These are phyloP conservation scores for Raphanus raphanistrum DNA, from an alignment of 345 rosid species.

Conservation along the genomic window DNA sequence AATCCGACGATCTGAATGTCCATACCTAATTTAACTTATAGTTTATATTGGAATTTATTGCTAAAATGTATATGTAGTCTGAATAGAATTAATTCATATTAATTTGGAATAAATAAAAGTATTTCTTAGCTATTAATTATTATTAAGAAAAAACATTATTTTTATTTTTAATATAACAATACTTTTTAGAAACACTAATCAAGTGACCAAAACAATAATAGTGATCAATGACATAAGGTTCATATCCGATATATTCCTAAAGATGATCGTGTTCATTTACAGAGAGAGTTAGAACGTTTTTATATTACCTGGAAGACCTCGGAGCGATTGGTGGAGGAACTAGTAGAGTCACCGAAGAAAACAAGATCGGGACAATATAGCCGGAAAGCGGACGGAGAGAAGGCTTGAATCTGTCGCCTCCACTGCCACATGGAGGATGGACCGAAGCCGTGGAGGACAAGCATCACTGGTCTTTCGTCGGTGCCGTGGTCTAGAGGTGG, in stretches of 20 bases:
- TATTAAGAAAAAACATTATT: not conserved
- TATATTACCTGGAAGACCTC: conserved; percentile 56
- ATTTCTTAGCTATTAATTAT: too few species aligned
- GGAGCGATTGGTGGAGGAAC: conserved; percentile 56
- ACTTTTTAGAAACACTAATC: not conserved
- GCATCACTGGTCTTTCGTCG: conserved; percentile 44
- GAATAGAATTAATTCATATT: not conserved
- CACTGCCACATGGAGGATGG: conserved; percentile 81
- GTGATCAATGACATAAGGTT: not conserved
- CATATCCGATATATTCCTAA: not conserved
- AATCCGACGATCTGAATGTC: not conserved
- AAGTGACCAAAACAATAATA: not conserved
- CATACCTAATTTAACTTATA: not conserved
- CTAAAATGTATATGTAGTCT: not conserved
- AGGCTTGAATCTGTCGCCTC: conserved; percentile 72
- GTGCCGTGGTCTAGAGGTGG: not conserved
- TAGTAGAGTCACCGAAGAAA: conserved; percentile 71
- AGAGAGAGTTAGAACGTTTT: not conserved
- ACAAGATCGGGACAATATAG: conserved; percentile 77
- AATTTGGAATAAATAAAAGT: not conserved
- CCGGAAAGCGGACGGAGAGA: conserved; percentile 50
- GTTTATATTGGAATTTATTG: too few species aligned
- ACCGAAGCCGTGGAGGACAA: conserved; percentile 89
- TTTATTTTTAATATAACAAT: not conserved
- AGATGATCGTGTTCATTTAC: not conserved